Evolutionary conservation across 139 green algal genomes (phyloP).

Genomic region (Pycnococcus provasolii): DNA sequence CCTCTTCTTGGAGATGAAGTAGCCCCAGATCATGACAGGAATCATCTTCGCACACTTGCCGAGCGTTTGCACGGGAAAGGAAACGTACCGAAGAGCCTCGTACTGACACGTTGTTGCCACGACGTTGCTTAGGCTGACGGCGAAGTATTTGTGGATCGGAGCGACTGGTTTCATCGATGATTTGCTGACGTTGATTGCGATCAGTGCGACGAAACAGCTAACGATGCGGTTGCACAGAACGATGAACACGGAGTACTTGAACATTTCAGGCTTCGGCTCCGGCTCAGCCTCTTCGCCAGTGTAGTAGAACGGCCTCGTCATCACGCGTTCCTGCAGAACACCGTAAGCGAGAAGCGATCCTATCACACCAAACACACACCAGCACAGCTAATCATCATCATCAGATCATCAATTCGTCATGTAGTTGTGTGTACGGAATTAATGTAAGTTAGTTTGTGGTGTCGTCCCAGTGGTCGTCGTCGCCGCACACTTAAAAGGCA

Average conservation of each 20-base stretch:
- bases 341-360: constrained; percentile 62
- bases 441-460: too few relatives aligned
- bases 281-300: constrained; percentile 36
- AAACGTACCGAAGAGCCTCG: constrained; percentile 92
- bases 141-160: constrained; percentile 54
- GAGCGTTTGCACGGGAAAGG: constrained; percentile 80
- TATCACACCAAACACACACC: constrained; percentile 46
- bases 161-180: constrained; percentile 27
- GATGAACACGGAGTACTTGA: constrained; percentile 79
- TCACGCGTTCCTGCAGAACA: constrained; percentile 43
- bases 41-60: constrained; percentile 95
- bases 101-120: constrained; percentile 95
- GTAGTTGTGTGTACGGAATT: too few relatives aligned
- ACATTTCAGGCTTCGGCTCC: constrained; percentile 22
- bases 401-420: too few relatives aligned
- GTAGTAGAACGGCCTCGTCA: constrained; percentile 20
- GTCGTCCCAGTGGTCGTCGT: too few relatives aligned
- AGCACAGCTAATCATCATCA: too few relatives aligned
- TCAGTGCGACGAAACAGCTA: constrained; percentile 43
- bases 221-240: constrained; percentile 82
- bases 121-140: constrained; percentile 80
- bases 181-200: constrained; percentile 35
- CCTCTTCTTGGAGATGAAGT: constrained; percentile 69
- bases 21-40: constrained; percentile 96
- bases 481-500: too few relatives aligned